Conservation (phyloP, 2,329 filamentous ascomycete genomes). For the Alternaria ventricosa region DNA sequence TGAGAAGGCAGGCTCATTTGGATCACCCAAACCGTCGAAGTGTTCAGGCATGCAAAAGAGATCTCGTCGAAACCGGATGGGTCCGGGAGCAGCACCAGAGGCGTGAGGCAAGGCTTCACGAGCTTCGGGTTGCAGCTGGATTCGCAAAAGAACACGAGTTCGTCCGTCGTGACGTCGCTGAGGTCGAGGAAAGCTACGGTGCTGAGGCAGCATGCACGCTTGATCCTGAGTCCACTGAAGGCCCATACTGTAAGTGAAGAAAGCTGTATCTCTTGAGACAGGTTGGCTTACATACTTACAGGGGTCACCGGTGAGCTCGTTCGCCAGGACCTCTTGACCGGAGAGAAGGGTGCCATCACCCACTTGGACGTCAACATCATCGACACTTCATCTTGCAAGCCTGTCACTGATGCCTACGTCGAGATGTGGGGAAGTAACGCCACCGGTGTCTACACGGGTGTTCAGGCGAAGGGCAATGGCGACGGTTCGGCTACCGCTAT, state of each 20-base stretch:
- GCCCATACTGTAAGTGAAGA: slow-evolving; percentile 41
- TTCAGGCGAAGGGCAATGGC: slow-evolving; percentile 48
- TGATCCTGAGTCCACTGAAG: slow-evolving; percentile 42
- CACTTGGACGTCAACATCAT: slow-evolving; percentile 62
- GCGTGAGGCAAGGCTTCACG: slow-evolving; percentile 46
- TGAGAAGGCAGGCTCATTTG: slow-evolving; percentile 40
- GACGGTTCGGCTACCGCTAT: slow-evolving; percentile 36
- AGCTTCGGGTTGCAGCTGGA: slow-evolving; percentile 47
- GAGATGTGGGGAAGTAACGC: slow-evolving; percentile 58
- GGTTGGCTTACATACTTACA: slow-evolving; percentile 14
- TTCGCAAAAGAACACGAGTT: slow-evolving; percentile 40
- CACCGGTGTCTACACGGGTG: slow-evolving; percentile 56
- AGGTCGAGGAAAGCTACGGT: slow-evolving; percentile 37
- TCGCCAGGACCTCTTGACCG: slow-evolving; percentile 57
- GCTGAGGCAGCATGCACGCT: slow-evolving; percentile 41
- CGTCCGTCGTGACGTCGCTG: slow-evolving; percentile 35
- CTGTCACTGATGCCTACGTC: slow-evolving; percentile 57
- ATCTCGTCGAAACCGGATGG: slow-evolving; percentile 41
- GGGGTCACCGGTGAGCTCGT: slow-evolving; percentile 59
- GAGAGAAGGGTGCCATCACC: slow-evolving; percentile 57
- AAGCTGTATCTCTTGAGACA: background rate
- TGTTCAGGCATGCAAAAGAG: slow-evolving; percentile 43
- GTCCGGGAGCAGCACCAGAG: slow-evolving; percentile 46
- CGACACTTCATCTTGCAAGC: slow-evolving; percentile 60
- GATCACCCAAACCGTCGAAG: slow-evolving; percentile 49